phyloP scores from a whole-genome alignment of 257 asterid genomes.

The Buddleja alternifolia region DNA sequence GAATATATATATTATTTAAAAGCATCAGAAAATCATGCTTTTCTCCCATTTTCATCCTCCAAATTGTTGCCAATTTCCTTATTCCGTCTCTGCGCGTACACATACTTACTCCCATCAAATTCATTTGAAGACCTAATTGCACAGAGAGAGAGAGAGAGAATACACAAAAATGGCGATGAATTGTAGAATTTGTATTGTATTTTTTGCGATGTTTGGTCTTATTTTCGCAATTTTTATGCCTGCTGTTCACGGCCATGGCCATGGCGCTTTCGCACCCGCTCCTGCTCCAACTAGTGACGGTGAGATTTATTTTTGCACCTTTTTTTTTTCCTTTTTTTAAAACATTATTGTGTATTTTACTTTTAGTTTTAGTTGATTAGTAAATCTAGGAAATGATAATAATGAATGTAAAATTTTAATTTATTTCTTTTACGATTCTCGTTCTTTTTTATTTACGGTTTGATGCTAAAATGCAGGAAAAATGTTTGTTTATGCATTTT shows the following conservation, averaged over 20 bases:
- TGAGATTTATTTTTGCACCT: constrained; percentile 5
- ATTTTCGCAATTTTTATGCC: constrained; percentile 43
- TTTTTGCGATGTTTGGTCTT: constrained; percentile 33
- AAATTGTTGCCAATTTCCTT: too few species aligned
- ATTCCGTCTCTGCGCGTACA: not conserved
- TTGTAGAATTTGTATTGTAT: constrained; percentile 25
- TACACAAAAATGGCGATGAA: constrained; percentile 24
- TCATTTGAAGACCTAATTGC: not conserved
- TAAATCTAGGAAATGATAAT: not conserved
- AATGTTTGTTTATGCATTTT: not conserved
- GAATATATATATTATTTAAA: not conserved
- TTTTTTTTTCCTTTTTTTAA: too few species aligned
- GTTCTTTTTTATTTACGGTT: not conserved
- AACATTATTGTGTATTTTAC: not conserved
- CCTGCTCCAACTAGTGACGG: constrained; percentile 59
- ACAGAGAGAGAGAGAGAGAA: constrained; percentile 17
- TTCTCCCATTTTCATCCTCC: not conserved
- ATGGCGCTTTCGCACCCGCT: constrained; percentile 40
- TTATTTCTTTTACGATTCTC: not conserved
- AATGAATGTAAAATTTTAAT: not conserved
- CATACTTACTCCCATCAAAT: not conserved
- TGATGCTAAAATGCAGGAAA: not conserved
- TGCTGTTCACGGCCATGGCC: constrained; percentile 35
- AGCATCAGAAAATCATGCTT: constrained; percentile 1
- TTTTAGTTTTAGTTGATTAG: not conserved